Conservation (phyloP, 306 rosid species). For the Albizia julibrissin region DNA sequence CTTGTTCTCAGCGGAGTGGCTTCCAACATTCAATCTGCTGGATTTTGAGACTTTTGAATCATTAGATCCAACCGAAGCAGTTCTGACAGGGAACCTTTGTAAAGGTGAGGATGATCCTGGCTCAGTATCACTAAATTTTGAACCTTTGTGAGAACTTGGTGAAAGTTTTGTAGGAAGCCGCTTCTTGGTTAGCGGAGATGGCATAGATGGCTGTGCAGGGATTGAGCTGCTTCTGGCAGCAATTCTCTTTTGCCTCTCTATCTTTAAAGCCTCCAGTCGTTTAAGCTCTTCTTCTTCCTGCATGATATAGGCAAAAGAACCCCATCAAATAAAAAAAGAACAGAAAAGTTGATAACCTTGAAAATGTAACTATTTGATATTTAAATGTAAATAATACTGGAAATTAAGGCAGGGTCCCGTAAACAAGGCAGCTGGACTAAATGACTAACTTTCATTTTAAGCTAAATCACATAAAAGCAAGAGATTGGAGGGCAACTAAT, state of each 20-base stretch:
- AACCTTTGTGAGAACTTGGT: conserved; percentile 66
- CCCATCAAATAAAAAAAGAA: neutral
- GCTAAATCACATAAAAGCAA: conserved; percentile 16
- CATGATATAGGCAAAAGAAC: conserved; percentile 27
- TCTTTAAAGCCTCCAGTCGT: conserved; percentile 84
- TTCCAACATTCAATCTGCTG: conserved; percentile 58
- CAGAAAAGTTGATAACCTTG: conserved; percentile 22
- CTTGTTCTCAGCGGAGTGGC: conserved; percentile 56
- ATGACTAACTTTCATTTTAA: conserved; percentile 20
- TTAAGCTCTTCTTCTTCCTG: conserved; percentile 82
- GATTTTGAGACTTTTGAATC: conserved; percentile 70
- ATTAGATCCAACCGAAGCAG: conserved; percentile 57
- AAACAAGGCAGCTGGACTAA: conserved; percentile 26
- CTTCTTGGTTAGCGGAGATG: conserved; percentile 66
- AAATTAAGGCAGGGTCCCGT: conserved; percentile 7
- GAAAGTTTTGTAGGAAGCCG: conserved; percentile 63
- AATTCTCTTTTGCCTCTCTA: conserved; percentile 95
- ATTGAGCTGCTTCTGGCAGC: conserved; percentile 75
- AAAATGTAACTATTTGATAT: conserved; percentile 22
- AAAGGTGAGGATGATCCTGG: conserved; percentile 88
- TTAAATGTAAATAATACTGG: conserved; percentile 10
- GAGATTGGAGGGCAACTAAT: neutral
- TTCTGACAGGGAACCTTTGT: conserved; percentile 58
- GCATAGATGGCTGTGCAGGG: conserved; percentile 46
- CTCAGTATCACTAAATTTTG: conserved; percentile 91